Evolutionary conservation across 2,329 filamentous ascomycete species (phyloP).

Genomic region (Talaromyces funiculosus): DNA sequence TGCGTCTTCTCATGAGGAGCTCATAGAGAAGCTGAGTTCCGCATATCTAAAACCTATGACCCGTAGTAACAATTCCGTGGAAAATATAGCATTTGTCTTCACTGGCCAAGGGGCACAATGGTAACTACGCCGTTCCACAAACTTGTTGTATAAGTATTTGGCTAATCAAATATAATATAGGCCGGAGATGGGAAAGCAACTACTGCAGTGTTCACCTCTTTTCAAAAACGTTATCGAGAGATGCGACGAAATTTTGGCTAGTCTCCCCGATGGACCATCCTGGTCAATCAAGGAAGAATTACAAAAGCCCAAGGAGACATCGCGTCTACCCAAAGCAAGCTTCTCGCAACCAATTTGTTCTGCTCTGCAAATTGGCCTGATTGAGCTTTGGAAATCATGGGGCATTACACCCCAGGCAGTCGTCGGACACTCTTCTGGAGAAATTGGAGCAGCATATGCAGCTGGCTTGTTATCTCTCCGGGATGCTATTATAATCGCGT

Average conservation of each 20-base stretch:
- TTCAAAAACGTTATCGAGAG: slow-evolving; percentile 11
- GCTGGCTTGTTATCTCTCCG: neutral
- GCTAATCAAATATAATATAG: slow-evolving; percentile 10
- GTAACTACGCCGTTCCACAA: slow-evolving; percentile 21
- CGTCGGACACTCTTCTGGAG: neutral
- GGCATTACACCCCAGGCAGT: neutral
- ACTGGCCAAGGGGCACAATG: slow-evolving; percentile 37
- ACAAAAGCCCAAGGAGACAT: slow-evolving; percentile 7
- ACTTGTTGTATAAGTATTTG: neutral
- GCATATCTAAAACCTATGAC: neutral
- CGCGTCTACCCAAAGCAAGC: slow-evolving; percentile 20
- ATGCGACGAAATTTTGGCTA: neutral
- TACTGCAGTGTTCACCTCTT: slow-evolving; percentile 9
- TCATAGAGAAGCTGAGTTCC: neutral
- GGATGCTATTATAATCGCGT: neutral
- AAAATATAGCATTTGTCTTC: slow-evolving; percentile 25
- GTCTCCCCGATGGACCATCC: neutral
- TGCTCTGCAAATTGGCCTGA: slow-evolving; percentile 11
- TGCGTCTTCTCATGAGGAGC: neutral
- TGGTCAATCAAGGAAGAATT: slow-evolving; percentile 16
- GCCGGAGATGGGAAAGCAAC: slow-evolving; percentile 21
- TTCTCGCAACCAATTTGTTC: slow-evolving; percentile 29
- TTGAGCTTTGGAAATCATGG: neutral
- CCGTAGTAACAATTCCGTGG: neutral
- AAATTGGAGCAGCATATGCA: neutral